phyloP scores from a whole-genome alignment of 768 basidiomycete genomes.

The Coprinopsis sp. region DNA sequence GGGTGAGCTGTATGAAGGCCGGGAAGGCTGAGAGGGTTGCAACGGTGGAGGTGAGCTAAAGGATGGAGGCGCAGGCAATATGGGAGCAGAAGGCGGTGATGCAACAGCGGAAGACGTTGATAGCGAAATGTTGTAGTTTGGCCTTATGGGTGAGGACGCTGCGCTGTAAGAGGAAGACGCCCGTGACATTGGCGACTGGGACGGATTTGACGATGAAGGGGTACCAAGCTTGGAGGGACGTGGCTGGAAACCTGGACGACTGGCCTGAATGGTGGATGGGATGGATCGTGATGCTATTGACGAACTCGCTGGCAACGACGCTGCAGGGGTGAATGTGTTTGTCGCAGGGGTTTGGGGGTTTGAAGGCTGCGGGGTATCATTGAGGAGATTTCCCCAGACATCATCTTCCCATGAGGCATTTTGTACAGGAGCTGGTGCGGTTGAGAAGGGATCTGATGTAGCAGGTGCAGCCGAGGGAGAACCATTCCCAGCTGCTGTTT shows the following conservation, averaged over 20 bases:
- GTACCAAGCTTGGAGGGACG: conserved; percentile 38
- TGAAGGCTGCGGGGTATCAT: conserved; percentile 31
- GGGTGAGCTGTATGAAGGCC: conserved; percentile 27
- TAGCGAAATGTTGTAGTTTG: conserved; percentile 26
- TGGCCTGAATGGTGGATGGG: conserved; percentile 11
- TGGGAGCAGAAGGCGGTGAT: conserved; percentile 11
- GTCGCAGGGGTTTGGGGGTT: background rate
- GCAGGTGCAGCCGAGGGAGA: conserved; percentile 24
- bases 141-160: conserved; percentile 14
- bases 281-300: conserved; percentile 19
- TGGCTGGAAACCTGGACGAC: conserved; percentile 25
- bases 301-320: conserved; percentile 2
- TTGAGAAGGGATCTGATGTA: conserved; percentile 41
- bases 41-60: background rate
- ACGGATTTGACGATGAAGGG: conserved; percentile 23
- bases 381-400: conserved; percentile 79
- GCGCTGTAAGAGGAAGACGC: conserved; percentile 15
- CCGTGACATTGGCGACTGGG: conserved; percentile 1
- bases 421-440: conserved; percentile 25
- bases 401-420: conserved; percentile 74
- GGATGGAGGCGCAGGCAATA: conserved; percentile 15
- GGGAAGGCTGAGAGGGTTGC: conserved; percentile 12
- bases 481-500: conserved; percentile 26
- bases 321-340: background rate
- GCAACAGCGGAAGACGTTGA: conserved; percentile 16